Percentiles rank a stretch among this genome's conserved stretches.
Conservation (phyloP, 2,329 filamentous ascomycete genomes). For the Botrytis tulipae region DNA sequence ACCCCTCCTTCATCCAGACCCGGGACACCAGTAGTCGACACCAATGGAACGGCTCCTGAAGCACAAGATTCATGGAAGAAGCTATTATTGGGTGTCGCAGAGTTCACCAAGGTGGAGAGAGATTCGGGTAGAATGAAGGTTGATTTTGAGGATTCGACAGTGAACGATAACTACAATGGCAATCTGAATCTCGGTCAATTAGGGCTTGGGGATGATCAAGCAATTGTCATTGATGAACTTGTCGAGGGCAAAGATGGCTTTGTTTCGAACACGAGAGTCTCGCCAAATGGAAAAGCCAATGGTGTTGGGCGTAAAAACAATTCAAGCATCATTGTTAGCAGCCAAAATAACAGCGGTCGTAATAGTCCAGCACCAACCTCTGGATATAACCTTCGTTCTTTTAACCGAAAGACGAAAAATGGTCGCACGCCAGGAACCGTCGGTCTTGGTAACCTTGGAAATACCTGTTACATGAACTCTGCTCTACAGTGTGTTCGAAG, state of each 20-base stretch:
- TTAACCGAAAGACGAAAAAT: slow-evolving; percentile 52
- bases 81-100: slow-evolving; percentile 50
- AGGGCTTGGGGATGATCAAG: slow-evolving; percentile 69
- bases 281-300: slow-evolving; percentile 25
- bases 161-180: slow-evolving; percentile 76
- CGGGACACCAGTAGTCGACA: slow-evolving; percentile 29
- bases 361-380: slow-evolving; percentile 64
- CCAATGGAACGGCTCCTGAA: slow-evolving; percentile 24
- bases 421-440: slow-evolving; percentile 73
- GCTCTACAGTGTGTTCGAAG: slow-evolving; percentile 92
- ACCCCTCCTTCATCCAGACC: slow-evolving; percentile 40
- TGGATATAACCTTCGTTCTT: slow-evolving; percentile 67
- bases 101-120: slow-evolving; percentile 62
- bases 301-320: slow-evolving; percentile 29
- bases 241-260: slow-evolving; percentile 57
- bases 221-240: slow-evolving; percentile 81
- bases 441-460: slow-evolving; percentile 86
- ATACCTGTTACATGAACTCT: slow-evolving; percentile 99
- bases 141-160: slow-evolving; percentile 66
- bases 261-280: slow-evolving; percentile 50
- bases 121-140: slow-evolving; percentile 48
- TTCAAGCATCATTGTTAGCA: slow-evolving; percentile 34
- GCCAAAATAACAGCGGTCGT: slow-evolving; percentile 58
- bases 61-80: slow-evolving; percentile 43
- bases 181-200: slow-evolving; percentile 61